Percentiles rank a stretch among this genome's conserved stretches.
Evolutionary conservation across 768 basidiomycete genomes (phyloP).

Genomic region (button mushroom (Agaricus bisporus)): DNA sequence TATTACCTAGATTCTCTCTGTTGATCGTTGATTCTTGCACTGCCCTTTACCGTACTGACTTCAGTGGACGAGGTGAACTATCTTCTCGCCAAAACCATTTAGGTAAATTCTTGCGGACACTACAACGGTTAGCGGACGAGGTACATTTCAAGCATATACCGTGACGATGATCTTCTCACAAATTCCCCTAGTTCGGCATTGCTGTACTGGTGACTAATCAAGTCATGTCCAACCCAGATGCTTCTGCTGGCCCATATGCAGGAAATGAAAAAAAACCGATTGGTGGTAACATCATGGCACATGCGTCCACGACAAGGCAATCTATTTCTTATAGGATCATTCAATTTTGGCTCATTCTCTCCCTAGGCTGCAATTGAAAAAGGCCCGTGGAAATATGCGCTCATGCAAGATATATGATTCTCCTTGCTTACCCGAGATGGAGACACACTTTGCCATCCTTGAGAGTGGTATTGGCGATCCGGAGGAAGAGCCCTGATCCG

Average conservation of each 20-base stretch:
- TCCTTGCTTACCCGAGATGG: conserved; percentile 94
- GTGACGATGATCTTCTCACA: conserved; percentile 12
- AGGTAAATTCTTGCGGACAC: conserved; percentile 89
- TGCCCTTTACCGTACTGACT: conserved; percentile 92
- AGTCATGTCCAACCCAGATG: conserved; percentile 99
- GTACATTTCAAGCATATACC: conserved; percentile 31
- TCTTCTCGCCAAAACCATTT: conserved; percentile 94
- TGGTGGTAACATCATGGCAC: conserved; percentile 98
- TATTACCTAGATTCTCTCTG: conserved; percentile 73
- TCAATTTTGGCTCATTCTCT: conserved; percentile 5
- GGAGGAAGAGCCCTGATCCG: conserved; percentile 66
- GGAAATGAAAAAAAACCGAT: conserved; percentile 97
- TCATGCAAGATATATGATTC: conserved; percentile 98
- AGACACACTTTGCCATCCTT: conserved; percentile 92
- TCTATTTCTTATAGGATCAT: conserved; percentile 13
- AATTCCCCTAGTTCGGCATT: conserved; percentile 73
- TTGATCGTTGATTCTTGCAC: conserved; percentile 97
- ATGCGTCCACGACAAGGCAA: conserved; percentile 94
- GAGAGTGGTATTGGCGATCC: conserved; percentile 90
- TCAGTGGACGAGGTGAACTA: conserved; percentile 90
- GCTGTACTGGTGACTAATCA: conserved; percentile 98
- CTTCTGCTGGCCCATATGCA: conserved; percentile 81
- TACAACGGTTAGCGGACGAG: conserved; percentile 95
- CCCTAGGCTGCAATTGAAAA: conserved; percentile 80
- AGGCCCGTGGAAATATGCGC: conserved; percentile 86